Evolutionary conservation across 2,329 filamentous ascomycete species (phyloP), one percentile per base, ranked within the genome.

Genomic region (Phialocephala subalpina): DNA sequence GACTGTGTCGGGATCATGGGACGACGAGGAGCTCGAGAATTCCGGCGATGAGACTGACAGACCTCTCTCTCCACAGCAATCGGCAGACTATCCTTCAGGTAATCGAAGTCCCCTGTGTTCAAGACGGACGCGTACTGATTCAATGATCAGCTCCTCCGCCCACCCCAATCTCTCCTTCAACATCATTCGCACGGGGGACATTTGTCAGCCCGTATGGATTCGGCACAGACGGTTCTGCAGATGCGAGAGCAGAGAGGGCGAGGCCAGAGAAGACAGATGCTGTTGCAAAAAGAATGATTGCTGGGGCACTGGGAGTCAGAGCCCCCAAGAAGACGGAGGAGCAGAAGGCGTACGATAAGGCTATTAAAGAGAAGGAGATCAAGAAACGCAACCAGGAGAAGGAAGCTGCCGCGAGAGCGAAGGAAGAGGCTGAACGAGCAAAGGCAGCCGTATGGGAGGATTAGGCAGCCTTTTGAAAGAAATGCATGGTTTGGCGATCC

Each of bases 231-330:
- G 56, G 49, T 1, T 65, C 27, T 6, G 53, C 58, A 27, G 67
- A 66, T 63, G 58, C 38, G 18, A 64, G 64, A 29, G 38, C 45
- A 18, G 70, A 74, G 35, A 75, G 74, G 16, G 73, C 73, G 63
- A 82, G 92, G 45, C 95, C 94, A 0, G 94, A 97, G 80, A 99
- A 97, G 83, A 97, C 94, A 68, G 97, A 97, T 67, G 93, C 94
- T 0, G 93, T 97, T 45, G 96, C 96, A 5, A 87, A 92, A 68
- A 85, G 96, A 66, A 85, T 99, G 87, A 98, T 99, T 77, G 94
- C 93, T 0, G 92, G 92, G 3, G 94, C 92, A 0, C 81, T 98
- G 70, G 96, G 96, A 0, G 87, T 97, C 62, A 88, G 90, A 74
- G 88, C 90, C 38, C 93, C 93, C 36, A 91, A 88, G 81, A 87